Evolutionary conservation across 345 rosid genomes (phyloP), one percentile per base, ranked within the genome.

Genomic region (Gossypium thurberi): DNA sequence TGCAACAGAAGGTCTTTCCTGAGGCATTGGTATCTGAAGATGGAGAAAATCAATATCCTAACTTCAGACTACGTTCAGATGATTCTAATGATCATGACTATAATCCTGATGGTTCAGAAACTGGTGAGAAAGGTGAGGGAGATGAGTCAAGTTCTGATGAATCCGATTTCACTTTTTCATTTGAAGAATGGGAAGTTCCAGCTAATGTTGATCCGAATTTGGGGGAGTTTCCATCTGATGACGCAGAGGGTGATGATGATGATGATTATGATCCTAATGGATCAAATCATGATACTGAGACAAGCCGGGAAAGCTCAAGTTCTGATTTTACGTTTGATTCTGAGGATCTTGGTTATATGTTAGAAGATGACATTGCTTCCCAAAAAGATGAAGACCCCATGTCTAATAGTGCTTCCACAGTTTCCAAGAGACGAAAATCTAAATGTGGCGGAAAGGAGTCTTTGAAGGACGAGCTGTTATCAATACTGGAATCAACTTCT

Each of bases 1-100:
- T 23, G n/a, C 11, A 83, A 84, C 88, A 95, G 99, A 91, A 88
- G 77, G 84, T 93, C 65, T 96, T 90, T 82, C 99, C 98, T 47
- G 98, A 96, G 86, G 94, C 88, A 44, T 89, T 87, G 8, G 84
- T 82, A 58, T 75, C 83, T 48, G 69, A 79, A 66, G 82, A 77
- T 76, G 96, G 88, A 73, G 78, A 84, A 64, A 74, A 75, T 73
- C 84, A 72, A 68, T 85, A 85, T 77, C 82, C 79, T 69, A 83
- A 84, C 82, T 82, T 80, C 78, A 90, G 87, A 76, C 86, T 82
- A 84, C 88, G 92, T 73, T 89, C 98, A 61, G 95, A 92, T 84
- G 92, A 92, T 80, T 90, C 90, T 46, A 93, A 87, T 76, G 98
- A 94, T 75, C 80, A 84, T 81, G 93, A 90, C 82, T 87, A 85